A percentile compares a stretch with the other conserved stretches of the same genome.
Conservation (phyloP, 768 basidiomycete species). For the Heimioporus sp. region DNA sequence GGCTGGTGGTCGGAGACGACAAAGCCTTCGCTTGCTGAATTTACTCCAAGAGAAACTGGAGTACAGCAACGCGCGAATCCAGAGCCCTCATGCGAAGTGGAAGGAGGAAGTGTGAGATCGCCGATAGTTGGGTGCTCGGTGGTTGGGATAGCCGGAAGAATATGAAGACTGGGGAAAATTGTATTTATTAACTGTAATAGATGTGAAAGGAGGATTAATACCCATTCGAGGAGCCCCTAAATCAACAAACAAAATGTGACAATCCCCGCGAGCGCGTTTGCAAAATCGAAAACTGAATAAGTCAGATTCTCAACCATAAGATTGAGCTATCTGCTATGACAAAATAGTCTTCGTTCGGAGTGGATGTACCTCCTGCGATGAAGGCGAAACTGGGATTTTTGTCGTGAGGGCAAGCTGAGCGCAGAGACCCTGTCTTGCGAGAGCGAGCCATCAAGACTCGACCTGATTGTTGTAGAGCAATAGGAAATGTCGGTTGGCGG, state of each 20-base stretch:
- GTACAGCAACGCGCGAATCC: conserved; percentile 9
- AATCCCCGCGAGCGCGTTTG: conserved; percentile 9
- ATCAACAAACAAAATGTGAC: conserved; percentile 19
- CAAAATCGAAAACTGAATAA: conserved; percentile 11
- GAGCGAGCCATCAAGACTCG: conserved; percentile 10
- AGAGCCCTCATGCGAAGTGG: conserved; percentile 2
- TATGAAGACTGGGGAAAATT: conserved; percentile 13
- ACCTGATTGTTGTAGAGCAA: neutral
- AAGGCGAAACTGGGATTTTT: neutral
- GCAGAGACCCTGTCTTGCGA: conserved; percentile 11
- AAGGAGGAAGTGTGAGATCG: conserved; percentile 10
- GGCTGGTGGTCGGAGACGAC: conserved; percentile 16
- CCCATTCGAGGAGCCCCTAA: conserved; percentile 25
- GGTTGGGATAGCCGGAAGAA: conserved; percentile 4
- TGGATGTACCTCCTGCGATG: neutral
- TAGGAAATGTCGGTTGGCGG: conserved; percentile 10
- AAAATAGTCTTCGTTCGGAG: neutral
- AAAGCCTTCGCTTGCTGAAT: conserved; percentile 26
- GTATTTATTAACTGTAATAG: conserved; percentile 3
- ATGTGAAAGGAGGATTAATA: neutral
- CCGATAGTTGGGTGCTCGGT: neutral
- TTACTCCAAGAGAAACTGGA: conserved; percentile 29
- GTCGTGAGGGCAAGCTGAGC: neutral
- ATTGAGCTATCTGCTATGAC: neutral
- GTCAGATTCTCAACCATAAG: conserved; percentile 2